Conservation (phyloP, 169 alveolate species). For the Plasmodium vivax region DNA sequence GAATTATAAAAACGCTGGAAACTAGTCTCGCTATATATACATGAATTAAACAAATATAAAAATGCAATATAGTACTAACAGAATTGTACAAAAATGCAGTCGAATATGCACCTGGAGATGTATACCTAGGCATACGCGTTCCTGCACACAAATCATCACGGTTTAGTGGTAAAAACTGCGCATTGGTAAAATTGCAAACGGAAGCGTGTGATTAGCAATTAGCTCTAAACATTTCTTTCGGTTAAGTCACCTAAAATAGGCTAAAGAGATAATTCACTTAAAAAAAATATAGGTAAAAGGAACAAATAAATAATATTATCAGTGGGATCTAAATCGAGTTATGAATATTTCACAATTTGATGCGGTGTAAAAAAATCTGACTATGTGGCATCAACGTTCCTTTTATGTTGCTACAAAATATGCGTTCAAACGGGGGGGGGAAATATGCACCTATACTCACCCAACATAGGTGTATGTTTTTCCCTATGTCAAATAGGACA, state of each 20-base stretch:
- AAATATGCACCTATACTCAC: neutral
- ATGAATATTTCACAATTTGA: neutral
- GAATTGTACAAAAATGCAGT: neutral
- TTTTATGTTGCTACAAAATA: neutral
- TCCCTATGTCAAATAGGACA: neutral
- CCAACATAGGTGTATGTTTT: neutral
- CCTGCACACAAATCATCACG: neutral
- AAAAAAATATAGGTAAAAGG: neutral
- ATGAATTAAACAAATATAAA: neutral
- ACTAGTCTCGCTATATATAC: neutral
- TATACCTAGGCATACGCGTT: neutral
- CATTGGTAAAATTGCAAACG: neutral
- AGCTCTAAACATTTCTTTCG: neutral
- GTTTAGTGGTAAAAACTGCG: neutral
- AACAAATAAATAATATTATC: neutral
- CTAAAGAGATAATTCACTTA: neutral
- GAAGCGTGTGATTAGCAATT: neutral
- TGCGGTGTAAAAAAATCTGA: neutral
- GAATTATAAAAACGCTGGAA: neutral
- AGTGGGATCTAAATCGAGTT: neutral
- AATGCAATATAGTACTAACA: neutral
- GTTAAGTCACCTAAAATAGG: neutral
- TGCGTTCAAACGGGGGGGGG: neutral
- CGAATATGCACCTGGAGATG: neutral
- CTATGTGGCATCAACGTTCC: neutral